phyloP scores from a whole-genome alignment of 352 stramenopile species.

The Globisporangium spiculum region DNA sequence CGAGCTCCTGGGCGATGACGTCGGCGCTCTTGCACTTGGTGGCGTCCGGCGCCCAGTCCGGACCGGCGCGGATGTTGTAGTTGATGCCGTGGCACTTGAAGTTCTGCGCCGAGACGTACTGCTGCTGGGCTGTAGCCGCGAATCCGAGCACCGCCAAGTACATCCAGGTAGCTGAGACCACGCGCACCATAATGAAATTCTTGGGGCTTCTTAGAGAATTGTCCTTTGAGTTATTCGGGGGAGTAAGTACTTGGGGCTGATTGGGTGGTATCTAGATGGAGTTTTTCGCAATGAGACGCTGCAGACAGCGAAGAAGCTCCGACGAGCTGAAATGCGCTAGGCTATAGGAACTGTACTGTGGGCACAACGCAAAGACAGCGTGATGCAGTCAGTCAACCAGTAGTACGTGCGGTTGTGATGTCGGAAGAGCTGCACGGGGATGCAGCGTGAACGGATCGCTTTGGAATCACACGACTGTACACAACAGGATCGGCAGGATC shows the following conservation, averaged over 20 bases:
- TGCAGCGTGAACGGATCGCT: not conserved
- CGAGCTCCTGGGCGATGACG: slow-evolving; percentile 39
- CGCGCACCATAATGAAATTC: not conserved
- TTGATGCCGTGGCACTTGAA: slow-evolving; percentile 61
- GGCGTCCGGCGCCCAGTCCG: slow-evolving; percentile 42
- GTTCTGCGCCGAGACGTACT: not conserved
- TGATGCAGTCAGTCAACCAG: not conserved
- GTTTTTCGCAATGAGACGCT: not conserved
- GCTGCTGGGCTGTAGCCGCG: not conserved
- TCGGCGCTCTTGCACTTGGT: slow-evolving; percentile 55
- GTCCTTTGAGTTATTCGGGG: not conserved
- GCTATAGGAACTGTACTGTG: not conserved
- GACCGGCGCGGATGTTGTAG: slow-evolving; percentile 66
- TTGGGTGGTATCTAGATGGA: not conserved
- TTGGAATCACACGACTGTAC: not conserved
- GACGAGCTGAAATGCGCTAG: not conserved
- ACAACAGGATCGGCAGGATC: not conserved
- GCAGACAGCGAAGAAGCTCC: not conserved
- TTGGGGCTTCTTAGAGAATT: not conserved
- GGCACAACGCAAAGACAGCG: not conserved
- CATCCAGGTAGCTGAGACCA: not conserved
- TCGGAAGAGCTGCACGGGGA: not conserved
- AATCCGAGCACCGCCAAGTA: not conserved
- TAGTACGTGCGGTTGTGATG: not conserved
- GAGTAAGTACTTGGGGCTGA: not conserved